Percentiles rank a stretch among this genome's conserved stretches.
Conservation (phyloP, 2,329 filamentous ascomycete species). For the Akanthomyces dipterigenus region DNA sequence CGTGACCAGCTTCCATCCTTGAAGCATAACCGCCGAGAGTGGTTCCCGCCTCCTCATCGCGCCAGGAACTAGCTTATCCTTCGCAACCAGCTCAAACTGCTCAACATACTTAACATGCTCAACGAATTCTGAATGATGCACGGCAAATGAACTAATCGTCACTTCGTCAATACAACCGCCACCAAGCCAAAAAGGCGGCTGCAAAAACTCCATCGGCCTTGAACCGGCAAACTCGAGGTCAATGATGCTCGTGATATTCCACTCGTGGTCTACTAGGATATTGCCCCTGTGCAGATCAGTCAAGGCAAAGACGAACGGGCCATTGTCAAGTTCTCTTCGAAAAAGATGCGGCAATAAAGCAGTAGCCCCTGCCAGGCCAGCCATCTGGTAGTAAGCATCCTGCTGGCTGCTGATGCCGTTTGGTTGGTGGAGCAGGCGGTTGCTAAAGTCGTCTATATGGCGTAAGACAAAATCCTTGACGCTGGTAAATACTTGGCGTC, state of each 20-base stretch:
- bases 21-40: constrained; percentile 13
- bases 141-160: background rate
- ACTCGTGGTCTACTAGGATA: constrained; percentile 27
- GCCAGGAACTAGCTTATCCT: background rate
- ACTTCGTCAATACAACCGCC: constrained; percentile 21
- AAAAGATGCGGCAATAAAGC: constrained; percentile 17
- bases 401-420: constrained; percentile 15
- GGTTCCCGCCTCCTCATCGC: background rate
- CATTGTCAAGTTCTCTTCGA: constrained; percentile 16
- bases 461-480: constrained; percentile 15
- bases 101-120: constrained; percentile 3
- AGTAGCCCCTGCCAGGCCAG: constrained; percentile 14
- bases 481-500: constrained; percentile 12
- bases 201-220: constrained; percentile 21
- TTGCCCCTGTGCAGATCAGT: constrained; percentile 28
- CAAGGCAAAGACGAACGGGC: constrained; percentile 23
- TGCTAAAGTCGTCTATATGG: constrained; percentile 15
- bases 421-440: constrained; percentile 16
- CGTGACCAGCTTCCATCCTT: constrained; percentile 13
- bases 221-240: constrained; percentile 27
- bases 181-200: constrained; percentile 21
- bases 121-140: constrained; percentile 9
- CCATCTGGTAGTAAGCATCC: constrained; percentile 15
- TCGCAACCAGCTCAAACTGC: no score
- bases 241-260: constrained; percentile 26